phyloP scores from a whole-genome alignment of 345 rosid species.

The Acer negundo region DNA sequence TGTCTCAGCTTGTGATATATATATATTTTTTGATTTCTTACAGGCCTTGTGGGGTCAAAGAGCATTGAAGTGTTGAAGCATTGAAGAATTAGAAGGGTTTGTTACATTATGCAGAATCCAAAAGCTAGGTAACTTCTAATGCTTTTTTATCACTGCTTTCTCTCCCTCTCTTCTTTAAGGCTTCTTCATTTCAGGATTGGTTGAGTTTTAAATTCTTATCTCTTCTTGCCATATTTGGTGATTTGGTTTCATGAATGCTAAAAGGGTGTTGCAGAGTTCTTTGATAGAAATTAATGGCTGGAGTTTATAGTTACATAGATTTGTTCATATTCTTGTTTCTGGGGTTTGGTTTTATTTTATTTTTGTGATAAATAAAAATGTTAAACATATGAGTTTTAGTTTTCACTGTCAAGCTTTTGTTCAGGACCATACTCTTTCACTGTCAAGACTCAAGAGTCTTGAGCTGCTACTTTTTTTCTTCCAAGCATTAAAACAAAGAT shows the following conservation, averaged over 20 bases:
- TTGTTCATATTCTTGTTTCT: background rate
- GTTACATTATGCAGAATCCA: slow-evolving; percentile 81
- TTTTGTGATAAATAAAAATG: background rate
- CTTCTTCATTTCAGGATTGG: slow-evolving; percentile 7
- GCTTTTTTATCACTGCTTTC: slow-evolving; percentile 30
- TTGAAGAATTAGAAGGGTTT: slow-evolving; percentile 19
- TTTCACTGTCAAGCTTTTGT: too few relatives aligned
- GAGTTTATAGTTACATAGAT: background rate
- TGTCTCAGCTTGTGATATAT: slow-evolving; percentile 28
- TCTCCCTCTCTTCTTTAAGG: slow-evolving; percentile 24
- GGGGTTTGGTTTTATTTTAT: slow-evolving; percentile 2
- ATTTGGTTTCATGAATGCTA: slow-evolving; percentile 19
- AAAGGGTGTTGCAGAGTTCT: slow-evolving; percentile 16
- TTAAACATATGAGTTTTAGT: background rate
- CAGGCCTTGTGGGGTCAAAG: slow-evolving; percentile 61
- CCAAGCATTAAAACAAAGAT: slow-evolving; percentile 11
- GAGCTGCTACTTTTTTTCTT: background rate
- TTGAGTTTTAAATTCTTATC: slow-evolving; percentile 19
- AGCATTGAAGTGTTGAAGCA: slow-evolving; percentile 53
- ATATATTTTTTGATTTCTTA: slow-evolving; percentile 29
- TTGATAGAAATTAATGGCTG: slow-evolving; percentile 20
- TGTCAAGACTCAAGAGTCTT: background rate
- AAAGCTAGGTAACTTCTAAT: slow-evolving; percentile 69
- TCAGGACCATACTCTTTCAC: background rate
- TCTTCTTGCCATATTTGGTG: slow-evolving; percentile 19